Conservation (phyloP, 164 flowering plant genomes). For the Warburgia ugandensis region DNA sequence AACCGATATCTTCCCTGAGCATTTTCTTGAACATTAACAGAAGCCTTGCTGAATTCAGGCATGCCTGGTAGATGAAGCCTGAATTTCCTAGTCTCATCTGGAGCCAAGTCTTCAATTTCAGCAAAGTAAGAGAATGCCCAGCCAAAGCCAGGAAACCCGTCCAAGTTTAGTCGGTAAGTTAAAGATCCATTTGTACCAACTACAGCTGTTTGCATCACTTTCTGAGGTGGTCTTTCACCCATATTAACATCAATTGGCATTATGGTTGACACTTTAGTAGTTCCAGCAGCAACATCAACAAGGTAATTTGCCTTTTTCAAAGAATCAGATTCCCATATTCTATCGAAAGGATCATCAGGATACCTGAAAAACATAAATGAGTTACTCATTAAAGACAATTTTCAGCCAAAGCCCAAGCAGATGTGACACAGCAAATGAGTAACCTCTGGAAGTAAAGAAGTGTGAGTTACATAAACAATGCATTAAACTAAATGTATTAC, state of each 20-base stretch:
- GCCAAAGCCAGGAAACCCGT: slow-evolving; percentile 90
- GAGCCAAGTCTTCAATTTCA: slow-evolving; percentile 81
- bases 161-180: slow-evolving; percentile 83
- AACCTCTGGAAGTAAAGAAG: no score
- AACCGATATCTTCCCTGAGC: slow-evolving; percentile 80
- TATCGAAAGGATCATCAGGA: slow-evolving; percentile 96
- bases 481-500: no score
- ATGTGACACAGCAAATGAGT: no score
- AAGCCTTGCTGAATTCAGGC: slow-evolving; percentile 62
- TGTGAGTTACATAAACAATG: no score
- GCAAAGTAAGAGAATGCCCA: slow-evolving; percentile 95
- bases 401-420: no score
- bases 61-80: slow-evolving; percentile 62
- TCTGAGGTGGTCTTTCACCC: slow-evolving; percentile 75
- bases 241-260: slow-evolving; percentile 46
- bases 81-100: slow-evolving; percentile 62
- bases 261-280: slow-evolving; percentile 63
- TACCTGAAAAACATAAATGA: slow-evolving; percentile 51
- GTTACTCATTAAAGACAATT: no score
- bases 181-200: slow-evolving; percentile 79
- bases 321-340: slow-evolving; percentile 92
- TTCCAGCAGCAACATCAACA: slow-evolving; percentile 93
- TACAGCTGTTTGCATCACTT: slow-evolving; percentile 99
- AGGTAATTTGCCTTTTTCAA: slow-evolving; percentile 83
- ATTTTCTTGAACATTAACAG: slow-evolving; percentile 87